Base-by-base conservation (phyloP, 2,329 filamentous ascomycete species). In the Apiospora saccharicola region DNA sequence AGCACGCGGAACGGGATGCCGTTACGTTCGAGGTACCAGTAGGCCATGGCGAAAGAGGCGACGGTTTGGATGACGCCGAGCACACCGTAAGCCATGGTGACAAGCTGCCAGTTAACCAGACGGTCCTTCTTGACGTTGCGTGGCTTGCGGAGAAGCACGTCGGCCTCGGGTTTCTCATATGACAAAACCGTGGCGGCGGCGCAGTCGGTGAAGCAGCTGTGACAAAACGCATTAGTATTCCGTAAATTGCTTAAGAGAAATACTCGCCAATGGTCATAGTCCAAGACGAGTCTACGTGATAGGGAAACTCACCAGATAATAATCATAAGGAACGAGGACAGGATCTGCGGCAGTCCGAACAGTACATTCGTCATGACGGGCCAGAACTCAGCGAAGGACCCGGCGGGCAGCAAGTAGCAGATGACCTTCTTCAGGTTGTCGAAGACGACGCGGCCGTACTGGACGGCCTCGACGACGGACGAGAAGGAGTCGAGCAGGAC, bases 371-470 rank as follows among this genome's bases (percentile, higher is more conserved):
- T 92, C 81, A 94, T 88, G 61, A 95, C 90, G 0, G 93, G 92
- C 92, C 91, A 89, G 81, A 95, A 92, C 79, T 95, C 93, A 70
- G 89, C 90, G 80, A 93, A 94, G n/a, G 86, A 89, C 2, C 93
- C 92, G 0, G 93, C 93, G 0, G 92, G 92, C 0, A 94, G 85
- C 2, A 94, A 85, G 77, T 94, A 94, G n/a, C 90, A 89, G 73
- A 94, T 90, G 0, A 89, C 92, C 85, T 95, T 95, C 80, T 93
- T 93, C 69, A 95, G 82, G 76, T 95, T 95, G 80, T 94, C 91
- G 81, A 93, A 95, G n/a, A 94, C 91, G 7, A 93, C 89, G 19
- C 93, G 88, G 0, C 93, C 93, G 73, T 92, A 94, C 74, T 90
- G 86, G 2, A 95, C 89, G 0, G 93, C 93, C 77, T 92, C 89